Evolutionary conservation across 306 rosid species (phyloP), one percentile per base, ranked within the genome.

Genomic region (Cajanus cajan): DNA sequence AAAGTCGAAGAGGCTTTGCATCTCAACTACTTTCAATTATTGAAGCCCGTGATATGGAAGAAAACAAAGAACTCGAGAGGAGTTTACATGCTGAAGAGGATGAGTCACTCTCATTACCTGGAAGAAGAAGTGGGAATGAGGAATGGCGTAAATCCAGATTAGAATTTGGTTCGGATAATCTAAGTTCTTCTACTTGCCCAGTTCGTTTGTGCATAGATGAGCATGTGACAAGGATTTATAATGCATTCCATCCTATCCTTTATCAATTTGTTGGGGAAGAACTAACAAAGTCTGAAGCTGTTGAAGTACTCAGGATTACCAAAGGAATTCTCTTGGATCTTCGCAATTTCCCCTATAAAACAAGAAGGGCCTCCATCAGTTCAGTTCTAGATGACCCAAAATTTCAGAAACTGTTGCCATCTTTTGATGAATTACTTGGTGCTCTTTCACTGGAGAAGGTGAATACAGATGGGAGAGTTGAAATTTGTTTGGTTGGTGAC

Each of bases 91-190:
- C 93, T 85, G 80, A 75, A n/a, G 89, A 86, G 52, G 89, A 92
- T 40, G 65, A 79, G 77, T 85, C 90, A 58, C 82, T 86, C 83
- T 86, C 90, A 58, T 88, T 95, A 79, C 98, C 98, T 71, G 98
- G 97, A 77, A 95, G 98, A 80, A 91, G 76, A 84, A 95, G 94
- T 81, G 98, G 98, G 76, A 84, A 85, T 82, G 87, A 92, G 85
- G 94, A 91, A 87, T 95, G 98, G 98, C 96, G 98, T 67, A 84
- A 82, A 84, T 86, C 86, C 78, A 92, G 98, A 85, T 82, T 80
- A 61, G 98, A 92, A 84, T 19, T 83, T 79, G 97, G 94, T 74
- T 88, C 93, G 63, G 87, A 84, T 80, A 88, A 84, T 44, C 69
- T 88, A 39, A 82, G 87, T 78, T 78, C 88, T 86, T 91, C 89